Evolutionary conservation across 352 stramenopile genomes (phyloP).

Genomic region (Pythium utonaiense): DNA sequence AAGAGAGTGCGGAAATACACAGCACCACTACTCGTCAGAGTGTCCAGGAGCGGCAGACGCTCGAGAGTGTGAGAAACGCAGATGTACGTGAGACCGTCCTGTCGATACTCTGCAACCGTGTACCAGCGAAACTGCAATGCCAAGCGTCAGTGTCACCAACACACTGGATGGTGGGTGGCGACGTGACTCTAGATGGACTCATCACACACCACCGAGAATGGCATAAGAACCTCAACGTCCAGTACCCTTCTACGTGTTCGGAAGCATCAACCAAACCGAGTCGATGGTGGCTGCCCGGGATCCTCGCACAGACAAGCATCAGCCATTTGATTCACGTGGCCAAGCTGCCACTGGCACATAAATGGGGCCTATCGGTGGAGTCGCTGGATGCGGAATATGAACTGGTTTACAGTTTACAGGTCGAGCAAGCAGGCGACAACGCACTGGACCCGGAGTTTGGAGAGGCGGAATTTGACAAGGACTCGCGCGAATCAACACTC

Average conservation of each 20-base stretch:
- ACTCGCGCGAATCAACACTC: slow-evolving; percentile 12
- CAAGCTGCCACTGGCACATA: neutral
- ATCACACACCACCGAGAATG: slow-evolving; percentile 9
- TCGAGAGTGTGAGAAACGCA: slow-evolving; percentile 1
- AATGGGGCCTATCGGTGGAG: neutral
- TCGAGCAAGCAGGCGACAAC: neutral
- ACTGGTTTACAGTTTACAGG: neutral
- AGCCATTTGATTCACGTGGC: slow-evolving; percentile 10
- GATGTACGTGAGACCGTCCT: neutral
- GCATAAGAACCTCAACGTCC: slow-evolving; percentile 1
- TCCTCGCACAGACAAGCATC: slow-evolving; percentile 1
- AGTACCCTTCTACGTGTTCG: neutral
- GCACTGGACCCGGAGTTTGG: neutral
- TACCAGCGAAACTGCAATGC: neutral
- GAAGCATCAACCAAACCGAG: neutral
- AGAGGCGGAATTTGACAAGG: neutral
- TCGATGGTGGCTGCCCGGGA: slow-evolving; percentile 19
- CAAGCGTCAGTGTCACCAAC: neutral
- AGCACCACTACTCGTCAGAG: neutral
- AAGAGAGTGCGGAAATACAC: neutral
- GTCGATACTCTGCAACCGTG: slow-evolving; percentile 11
- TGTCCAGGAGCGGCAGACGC: neutral
- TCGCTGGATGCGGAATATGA: neutral
- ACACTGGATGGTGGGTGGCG: slow-evolving; percentile 1
- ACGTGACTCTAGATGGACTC: slow-evolving; percentile 13